Base-by-base conservation (phyloP, 2,329 filamentous ascomycete genomes). In the Curvularia eragrostidis region DNA sequence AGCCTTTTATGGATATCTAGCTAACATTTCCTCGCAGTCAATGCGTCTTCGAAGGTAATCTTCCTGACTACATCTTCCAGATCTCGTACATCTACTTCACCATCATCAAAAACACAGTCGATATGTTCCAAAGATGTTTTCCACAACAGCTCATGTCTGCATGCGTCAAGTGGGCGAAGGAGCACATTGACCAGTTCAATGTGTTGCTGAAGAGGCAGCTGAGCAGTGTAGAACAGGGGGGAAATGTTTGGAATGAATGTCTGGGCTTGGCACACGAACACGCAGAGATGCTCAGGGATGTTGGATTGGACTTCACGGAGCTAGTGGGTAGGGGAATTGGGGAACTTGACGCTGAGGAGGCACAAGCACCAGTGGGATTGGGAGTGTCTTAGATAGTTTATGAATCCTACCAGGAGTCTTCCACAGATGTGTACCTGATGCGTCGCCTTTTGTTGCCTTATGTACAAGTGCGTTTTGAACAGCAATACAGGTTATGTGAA, bases 161-260 rank as follows among this genome's bases (percentile, higher is more conserved):
- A 0, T 96, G 93, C 68, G 94, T 99, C 69, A 96, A 94, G 73
- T 99, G 95, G 95, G 93, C 93, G n/a, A 98, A 97, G 77, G 90
- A 95, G 68, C 89, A 96, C 73, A 87, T 98, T 1, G 93, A 97
- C 68, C 88, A 88, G 1, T 98, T 98, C 81, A 98, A 97, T 70
- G 84, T 83, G 44, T 87, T 95, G 49, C 82, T 99, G 36, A 87
- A 85, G 34, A 84, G 94, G 58, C 95, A 98, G 78, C 81, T 99
- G 60, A 96, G 92, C 78, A 93, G 91, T 72, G 90, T 95, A 2
- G 89, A 96, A 59, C 84, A 83, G 48, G 88, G 85, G n/a, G 89
- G 89, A 13, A 83, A 87, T 43, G 84, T 91, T 1, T 97, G 92
- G 91, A 85, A 85, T 52, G 85, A 91, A 70, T 98, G 95, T 77